Conservation (phyloP, 768 basidiomycete genomes). For the Psilocybe subaeruginosa region DNA sequence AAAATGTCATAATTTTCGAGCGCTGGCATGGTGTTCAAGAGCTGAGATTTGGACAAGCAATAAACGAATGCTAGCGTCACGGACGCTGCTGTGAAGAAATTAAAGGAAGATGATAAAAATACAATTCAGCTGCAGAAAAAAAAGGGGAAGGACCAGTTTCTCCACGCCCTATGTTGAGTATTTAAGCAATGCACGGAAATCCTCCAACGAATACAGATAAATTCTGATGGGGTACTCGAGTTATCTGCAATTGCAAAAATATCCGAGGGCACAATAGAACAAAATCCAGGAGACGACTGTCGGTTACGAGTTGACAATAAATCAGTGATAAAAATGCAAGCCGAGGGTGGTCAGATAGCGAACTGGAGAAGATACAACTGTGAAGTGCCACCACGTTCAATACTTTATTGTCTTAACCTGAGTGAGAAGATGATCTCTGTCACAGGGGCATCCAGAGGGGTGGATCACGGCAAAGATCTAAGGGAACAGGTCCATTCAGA, state of each 20-base stretch:
- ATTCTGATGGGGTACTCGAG: background rate
- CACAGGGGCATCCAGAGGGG: constrained; percentile 18
- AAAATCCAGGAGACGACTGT: constrained; percentile 2
- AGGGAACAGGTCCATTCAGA: constrained; percentile 1
- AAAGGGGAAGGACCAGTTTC: constrained; percentile 6
- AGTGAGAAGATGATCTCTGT: constrained; percentile 31
- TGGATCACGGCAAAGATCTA: constrained; percentile 15
- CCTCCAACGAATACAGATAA: background rate
- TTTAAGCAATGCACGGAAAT: constrained; percentile 11
- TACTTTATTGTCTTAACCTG: constrained; percentile 29
- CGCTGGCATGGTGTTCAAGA: constrained; percentile 53
- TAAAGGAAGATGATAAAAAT: constrained; percentile 18
- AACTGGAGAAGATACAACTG: constrained; percentile 14
- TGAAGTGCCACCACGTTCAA: constrained; percentile 25
- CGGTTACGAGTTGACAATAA: background rate
- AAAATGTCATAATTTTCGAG: constrained; percentile 65
- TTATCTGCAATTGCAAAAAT: constrained; percentile 1
- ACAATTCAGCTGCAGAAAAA: constrained; percentile 5
- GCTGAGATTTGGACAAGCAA: constrained; percentile 5
- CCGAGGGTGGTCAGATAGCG: background rate
- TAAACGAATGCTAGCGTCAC: constrained; percentile 29
- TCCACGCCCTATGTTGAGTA: constrained; percentile 1
- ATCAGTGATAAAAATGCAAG: constrained; percentile 12
- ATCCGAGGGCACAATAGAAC: constrained; percentile 9
- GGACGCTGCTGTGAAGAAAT: constrained; percentile 31